These are phyloP conservation scores for Fraxinus dipetala DNA, from an alignment of 305 asterid genomes.

Conservation along the genomic window DNA sequence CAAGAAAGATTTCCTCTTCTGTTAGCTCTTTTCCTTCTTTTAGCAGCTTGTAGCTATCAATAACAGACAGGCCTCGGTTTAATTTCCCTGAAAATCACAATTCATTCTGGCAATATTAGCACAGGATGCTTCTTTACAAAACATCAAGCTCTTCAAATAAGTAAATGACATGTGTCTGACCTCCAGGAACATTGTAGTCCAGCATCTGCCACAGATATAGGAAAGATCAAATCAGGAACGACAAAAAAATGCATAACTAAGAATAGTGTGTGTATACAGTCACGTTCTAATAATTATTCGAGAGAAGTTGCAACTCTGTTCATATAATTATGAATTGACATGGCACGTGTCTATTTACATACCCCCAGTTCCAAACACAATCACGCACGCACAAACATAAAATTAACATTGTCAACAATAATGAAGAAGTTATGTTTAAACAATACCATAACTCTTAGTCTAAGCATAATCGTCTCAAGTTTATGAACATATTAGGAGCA, in stretches of 20 bases:
- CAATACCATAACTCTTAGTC: not conserved
- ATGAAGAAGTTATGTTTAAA: not conserved
- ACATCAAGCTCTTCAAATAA: conserved; percentile 11
- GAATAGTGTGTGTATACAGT: not conserved
- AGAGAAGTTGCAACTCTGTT: not conserved
- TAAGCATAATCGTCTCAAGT: not conserved
- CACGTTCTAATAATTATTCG: not conserved
- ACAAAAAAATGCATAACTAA: conserved; percentile 2
- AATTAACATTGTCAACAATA: not conserved
- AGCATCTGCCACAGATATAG: conserved; percentile 69
- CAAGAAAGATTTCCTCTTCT: conserved; percentile 67
- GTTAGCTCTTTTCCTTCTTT: conserved; percentile 69
- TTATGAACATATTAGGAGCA: not conserved
- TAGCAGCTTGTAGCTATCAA: conserved; percentile 81
- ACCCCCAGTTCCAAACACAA: not conserved
- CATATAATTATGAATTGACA: not conserved
- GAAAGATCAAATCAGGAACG: conserved; percentile 29
- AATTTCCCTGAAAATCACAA: conserved; percentile 67
- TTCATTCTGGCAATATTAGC: conserved; percentile 16
- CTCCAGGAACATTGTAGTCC: conserved; percentile 98
- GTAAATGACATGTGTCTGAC: conserved; percentile 38
- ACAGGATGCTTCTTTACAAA: conserved; percentile 13
- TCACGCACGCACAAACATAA: not conserved
- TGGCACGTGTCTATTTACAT: not conserved
- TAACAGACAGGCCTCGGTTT: conserved; percentile 88